Base-by-base conservation (phyloP, 108 stramenopile species). In the Ochromonas danica region DNA sequence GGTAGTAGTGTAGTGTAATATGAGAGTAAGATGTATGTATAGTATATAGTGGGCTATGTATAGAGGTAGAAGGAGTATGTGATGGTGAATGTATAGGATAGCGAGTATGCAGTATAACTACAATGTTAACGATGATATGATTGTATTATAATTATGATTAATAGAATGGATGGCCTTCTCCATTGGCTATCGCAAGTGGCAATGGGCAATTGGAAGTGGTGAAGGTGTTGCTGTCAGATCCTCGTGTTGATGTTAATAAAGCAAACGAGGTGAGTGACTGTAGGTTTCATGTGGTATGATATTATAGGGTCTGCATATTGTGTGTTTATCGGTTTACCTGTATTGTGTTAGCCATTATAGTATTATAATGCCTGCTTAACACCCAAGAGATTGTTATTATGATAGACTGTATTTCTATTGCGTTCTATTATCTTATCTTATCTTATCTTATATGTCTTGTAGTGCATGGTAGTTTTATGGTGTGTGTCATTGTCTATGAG, bases 1-100 rank as follows among this genome's bases (percentile, higher is more conserved):
- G 51, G 51, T 57, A 57, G 51, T 57, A 57, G 51, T 57, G 51
- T 57, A 57, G 51, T 57, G 51, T 57, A 57, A 57, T 57, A 57
- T 57, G 51, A 57, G 51, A 57, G 51, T 57, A 57, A 57, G 51
- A 57, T 57, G 51, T 57, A 57, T 57, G 51, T 57, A 57, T 57
- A 57, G 51, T 57, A 57, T 57, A 57, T 57, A 57, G 51, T 57
- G 51, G 51, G 51, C 51, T 57, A 57, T 57, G 17, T 57, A 57
- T 57, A 57, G 51, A 57, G 51, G 51, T 57, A 57, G 51, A 57
- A 57, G 51, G 51, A 57, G 51, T 57, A 57, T 57, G 51, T 57
- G 51, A 57, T 57, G 51, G 51, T 57, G 51, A 57, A 57, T 57
- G 51, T 57, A 57, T 57, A 57, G 51, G 51, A 57, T 57, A 57